Conservation (phyloP, 1,284 basidiomycete species). For the Microbotryum saponariae region DNA sequence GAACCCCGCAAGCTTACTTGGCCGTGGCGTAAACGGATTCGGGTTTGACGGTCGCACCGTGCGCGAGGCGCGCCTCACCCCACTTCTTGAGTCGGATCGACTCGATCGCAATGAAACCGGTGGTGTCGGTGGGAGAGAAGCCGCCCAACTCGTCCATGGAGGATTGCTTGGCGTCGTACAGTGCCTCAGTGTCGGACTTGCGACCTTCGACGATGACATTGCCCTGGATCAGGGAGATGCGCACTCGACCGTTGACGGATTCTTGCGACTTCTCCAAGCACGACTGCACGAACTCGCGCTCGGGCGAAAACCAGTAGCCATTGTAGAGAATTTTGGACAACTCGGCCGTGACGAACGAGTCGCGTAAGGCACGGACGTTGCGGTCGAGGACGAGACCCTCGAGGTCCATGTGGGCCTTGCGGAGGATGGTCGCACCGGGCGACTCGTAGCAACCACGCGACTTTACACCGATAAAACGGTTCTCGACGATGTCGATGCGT, state of each 20-base stretch:
- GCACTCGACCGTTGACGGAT: slow-evolving; percentile 89
- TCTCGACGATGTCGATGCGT: slow-evolving; percentile 97
- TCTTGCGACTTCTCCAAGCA: slow-evolving; percentile 86
- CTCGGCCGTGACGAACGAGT: slow-evolving; percentile 88
- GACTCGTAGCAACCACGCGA: slow-evolving; percentile 98
- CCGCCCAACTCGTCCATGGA: slow-evolving; percentile 99
- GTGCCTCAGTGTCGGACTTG: slow-evolving; percentile 63
- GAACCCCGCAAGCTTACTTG: neutral
- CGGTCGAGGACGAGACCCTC: slow-evolving; percentile 96
- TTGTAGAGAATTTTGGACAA: slow-evolving; percentile 91
- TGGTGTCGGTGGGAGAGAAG: slow-evolving; percentile 86
- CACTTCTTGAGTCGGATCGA: slow-evolving; percentile 93
- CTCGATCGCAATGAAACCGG: slow-evolving; percentile 87
- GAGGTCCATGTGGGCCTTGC: slow-evolving; percentile 89
- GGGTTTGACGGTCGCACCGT: slow-evolving; percentile 26
- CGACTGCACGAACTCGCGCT: slow-evolving; percentile 87
- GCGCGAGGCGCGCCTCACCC: slow-evolving; percentile 40
- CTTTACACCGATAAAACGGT: slow-evolving; percentile 98
- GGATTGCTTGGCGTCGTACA: slow-evolving; percentile 94
- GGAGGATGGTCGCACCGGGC: slow-evolving; percentile 90
- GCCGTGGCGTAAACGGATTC: slow-evolving; percentile 27
- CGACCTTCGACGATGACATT: slow-evolving; percentile 92
- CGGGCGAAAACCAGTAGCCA: slow-evolving; percentile 73
- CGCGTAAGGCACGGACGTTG: slow-evolving; percentile 87
- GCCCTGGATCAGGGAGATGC: slow-evolving; percentile 89